Evolutionary conservation across 2,329 filamentous ascomycete species (phyloP).

Genomic region (Sarocladium brachiariae): DNA sequence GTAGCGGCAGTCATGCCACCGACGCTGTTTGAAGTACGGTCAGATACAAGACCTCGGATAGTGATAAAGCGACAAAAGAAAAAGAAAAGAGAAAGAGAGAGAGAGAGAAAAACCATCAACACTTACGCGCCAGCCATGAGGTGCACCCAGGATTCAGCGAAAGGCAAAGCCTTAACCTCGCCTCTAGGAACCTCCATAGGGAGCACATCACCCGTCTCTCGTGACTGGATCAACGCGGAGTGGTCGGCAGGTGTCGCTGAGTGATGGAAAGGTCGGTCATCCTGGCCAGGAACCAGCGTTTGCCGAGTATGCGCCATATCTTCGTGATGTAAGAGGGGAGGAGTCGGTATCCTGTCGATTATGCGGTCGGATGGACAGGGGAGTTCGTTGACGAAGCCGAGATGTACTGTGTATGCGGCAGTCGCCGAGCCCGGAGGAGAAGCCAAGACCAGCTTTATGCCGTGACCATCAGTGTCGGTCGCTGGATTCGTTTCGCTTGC

Average conservation of each 20-base stretch:
- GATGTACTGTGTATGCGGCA: no score
- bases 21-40: slow-evolving; percentile 44
- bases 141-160: slow-evolving; percentile 82
- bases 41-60: not conserved
- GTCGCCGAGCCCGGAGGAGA: no score
- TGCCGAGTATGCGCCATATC: slow-evolving; percentile 26
- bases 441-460: no score
- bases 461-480: no score
- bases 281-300: slow-evolving; percentile 22
- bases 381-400: no score
- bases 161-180: slow-evolving; percentile 37
- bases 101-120: no score
- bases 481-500: no score
- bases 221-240: slow-evolving; percentile 46
- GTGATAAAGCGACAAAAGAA: no score
- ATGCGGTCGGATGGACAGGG: no score
- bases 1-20: slow-evolving; percentile 88
- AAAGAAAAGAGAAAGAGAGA: not conserved
- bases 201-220: slow-evolving; percentile 52
- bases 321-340: not conserved
- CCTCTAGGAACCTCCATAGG: slow-evolving; percentile 27
- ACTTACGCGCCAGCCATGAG: slow-evolving; percentile 83
- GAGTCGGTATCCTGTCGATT: no score
- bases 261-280: slow-evolving; percentile 25
- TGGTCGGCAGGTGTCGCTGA: slow-evolving; percentile 25